A percentile compares a stretch with the other conserved stretches of the same genome.
These are phyloP conservation scores for Cutaneotrichosporon mucoides DNA, from an alignment of 1,284 basidiomycete genomes.

Conservation along the genomic window DNA sequence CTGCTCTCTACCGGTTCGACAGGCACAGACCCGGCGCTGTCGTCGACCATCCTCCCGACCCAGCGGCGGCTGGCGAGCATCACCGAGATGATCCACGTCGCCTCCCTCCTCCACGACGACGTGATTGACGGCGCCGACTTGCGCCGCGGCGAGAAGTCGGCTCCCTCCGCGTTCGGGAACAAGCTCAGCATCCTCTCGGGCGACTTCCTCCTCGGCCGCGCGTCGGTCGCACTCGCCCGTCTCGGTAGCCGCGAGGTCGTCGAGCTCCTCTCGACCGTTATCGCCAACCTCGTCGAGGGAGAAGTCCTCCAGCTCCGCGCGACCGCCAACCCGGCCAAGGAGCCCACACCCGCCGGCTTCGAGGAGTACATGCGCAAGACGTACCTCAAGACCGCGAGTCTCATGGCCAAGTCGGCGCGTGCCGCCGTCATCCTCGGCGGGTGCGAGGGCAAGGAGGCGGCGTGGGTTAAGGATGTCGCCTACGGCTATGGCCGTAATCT, in stretches of 20 bases:
- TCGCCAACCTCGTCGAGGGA: slow-evolving; percentile 93
- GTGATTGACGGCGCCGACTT: slow-evolving; percentile 83
- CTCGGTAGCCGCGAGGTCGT: slow-evolving; percentile 85
- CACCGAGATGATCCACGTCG: slow-evolving; percentile 98
- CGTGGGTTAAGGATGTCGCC: slow-evolving; percentile 85
- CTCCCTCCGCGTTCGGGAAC: slow-evolving; percentile 88
- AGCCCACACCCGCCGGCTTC: slow-evolving; percentile 56
- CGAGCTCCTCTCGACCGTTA: slow-evolving; percentile 86
- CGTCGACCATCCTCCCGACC: slow-evolving; percentile 62
- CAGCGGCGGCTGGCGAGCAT: slow-evolving; percentile 92
- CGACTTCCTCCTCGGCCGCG: slow-evolving; percentile 90
- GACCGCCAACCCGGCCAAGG: slow-evolving; percentile 35
- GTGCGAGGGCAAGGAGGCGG: slow-evolving; percentile 51
- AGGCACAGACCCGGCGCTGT: neutral
- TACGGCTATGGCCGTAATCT: slow-evolving; percentile 87
- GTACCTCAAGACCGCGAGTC: slow-evolving; percentile 91
- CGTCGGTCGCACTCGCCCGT: slow-evolving; percentile 79
- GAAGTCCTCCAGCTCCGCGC: slow-evolving; percentile 83
- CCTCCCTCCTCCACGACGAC: slow-evolving; percentile 91
- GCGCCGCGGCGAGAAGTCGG: slow-evolving; percentile 74
- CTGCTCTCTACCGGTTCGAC: slow-evolving; percentile 7
- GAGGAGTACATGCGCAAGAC: slow-evolving; percentile 87
- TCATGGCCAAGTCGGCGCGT: slow-evolving; percentile 91
- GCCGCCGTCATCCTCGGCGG: slow-evolving; percentile 70
- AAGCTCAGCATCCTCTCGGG: slow-evolving; percentile 92